Conservation (phyloP, 1,284 basidiomycete genomes). For the Marasmius fiardii region DNA sequence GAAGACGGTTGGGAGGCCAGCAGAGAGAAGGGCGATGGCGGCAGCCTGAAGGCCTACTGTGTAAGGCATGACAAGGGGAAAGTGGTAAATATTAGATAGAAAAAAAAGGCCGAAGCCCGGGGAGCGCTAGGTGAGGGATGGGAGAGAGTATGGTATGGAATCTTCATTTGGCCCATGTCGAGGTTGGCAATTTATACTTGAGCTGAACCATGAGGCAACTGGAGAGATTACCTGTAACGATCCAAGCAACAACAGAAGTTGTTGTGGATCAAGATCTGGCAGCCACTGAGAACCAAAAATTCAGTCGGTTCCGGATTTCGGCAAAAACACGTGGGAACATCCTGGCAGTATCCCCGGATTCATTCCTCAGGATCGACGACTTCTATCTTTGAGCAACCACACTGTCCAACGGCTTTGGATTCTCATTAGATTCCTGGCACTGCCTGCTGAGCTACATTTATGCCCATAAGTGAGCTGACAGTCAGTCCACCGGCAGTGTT, state of each 20-base stretch:
- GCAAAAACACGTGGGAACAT: constrained; percentile 24
- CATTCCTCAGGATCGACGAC: constrained; percentile 6
- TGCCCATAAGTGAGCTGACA: too few species aligned
- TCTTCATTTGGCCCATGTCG: neutral
- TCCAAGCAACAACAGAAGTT: neutral
- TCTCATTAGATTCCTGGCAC: too few species aligned
- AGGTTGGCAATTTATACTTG: constrained; percentile 1
- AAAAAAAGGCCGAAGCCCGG: neutral
- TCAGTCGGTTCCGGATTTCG: constrained; percentile 7
- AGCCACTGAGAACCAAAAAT: constrained; percentile 32
- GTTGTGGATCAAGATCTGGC: constrained; percentile 5
- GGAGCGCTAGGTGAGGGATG: neutral
- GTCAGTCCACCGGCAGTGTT: too few species aligned
- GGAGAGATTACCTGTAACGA: neutral
- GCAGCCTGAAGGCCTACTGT: constrained; percentile 58
- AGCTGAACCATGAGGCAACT: neutral
- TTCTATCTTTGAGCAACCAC: neutral
- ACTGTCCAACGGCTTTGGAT: too few species aligned
- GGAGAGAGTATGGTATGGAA: constrained; percentile 8
- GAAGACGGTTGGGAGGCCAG: constrained; percentile 51
- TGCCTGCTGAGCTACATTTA: too few species aligned
- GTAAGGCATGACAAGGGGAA: constrained; percentile 40
- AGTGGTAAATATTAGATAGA: neutral
- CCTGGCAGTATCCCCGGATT: neutral
- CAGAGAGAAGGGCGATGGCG: constrained; percentile 53